A percentile compares a stretch with the other conserved stretches of the same genome.
Conservation (phyloP, 1,139 yeast genomes). For the Suhomyces chickasaworum region DNA sequence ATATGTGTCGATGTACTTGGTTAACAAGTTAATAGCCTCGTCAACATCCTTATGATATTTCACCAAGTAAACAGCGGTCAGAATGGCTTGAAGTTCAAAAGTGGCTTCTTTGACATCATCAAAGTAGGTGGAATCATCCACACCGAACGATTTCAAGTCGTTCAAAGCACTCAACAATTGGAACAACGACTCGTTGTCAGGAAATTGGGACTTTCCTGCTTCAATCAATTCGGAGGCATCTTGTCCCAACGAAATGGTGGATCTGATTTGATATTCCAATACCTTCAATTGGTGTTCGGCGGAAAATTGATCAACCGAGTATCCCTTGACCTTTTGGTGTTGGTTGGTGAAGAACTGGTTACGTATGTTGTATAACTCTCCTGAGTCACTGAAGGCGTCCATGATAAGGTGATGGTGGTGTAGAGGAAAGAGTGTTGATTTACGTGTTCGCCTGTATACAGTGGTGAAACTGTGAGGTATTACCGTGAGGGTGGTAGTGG, state of each 20-base stretch:
- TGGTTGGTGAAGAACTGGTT: slow-evolving; percentile 53
- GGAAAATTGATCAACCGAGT: slow-evolving; percentile 38
- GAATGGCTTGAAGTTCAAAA: slow-evolving; percentile 44
- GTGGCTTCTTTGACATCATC: slow-evolving; percentile 37
- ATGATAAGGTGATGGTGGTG: slow-evolving; percentile 22
- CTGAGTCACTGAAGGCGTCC: slow-evolving; percentile 45
- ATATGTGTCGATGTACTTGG: slow-evolving; percentile 19
- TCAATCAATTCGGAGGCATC: slow-evolving; percentile 48
- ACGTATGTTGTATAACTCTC: slow-evolving; percentile 46
- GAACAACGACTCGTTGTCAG: slow-evolving; percentile 41
- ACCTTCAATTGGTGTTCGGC: slow-evolving; percentile 42
- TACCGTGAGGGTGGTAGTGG: neutral
- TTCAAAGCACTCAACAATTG: slow-evolving; percentile 45
- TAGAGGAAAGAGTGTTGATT: slow-evolving; percentile 7
- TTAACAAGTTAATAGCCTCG: slow-evolving; percentile 40
- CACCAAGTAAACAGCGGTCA: slow-evolving; percentile 46
- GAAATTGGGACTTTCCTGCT: slow-evolving; percentile 36
- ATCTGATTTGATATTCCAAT: slow-evolving; percentile 46
- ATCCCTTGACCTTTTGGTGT: slow-evolving; percentile 38
- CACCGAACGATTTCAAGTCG: slow-evolving; percentile 46
- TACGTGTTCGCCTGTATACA: slow-evolving; percentile 6
- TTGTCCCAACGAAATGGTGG: slow-evolving; percentile 41
- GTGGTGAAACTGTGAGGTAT: neutral
- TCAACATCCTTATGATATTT: slow-evolving; percentile 42
- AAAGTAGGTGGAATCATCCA: slow-evolving; percentile 29